Evolutionary conservation across 805 yeast genomes (phyloP).

Genomic region (Zygoascus biomembranicola): DNA sequence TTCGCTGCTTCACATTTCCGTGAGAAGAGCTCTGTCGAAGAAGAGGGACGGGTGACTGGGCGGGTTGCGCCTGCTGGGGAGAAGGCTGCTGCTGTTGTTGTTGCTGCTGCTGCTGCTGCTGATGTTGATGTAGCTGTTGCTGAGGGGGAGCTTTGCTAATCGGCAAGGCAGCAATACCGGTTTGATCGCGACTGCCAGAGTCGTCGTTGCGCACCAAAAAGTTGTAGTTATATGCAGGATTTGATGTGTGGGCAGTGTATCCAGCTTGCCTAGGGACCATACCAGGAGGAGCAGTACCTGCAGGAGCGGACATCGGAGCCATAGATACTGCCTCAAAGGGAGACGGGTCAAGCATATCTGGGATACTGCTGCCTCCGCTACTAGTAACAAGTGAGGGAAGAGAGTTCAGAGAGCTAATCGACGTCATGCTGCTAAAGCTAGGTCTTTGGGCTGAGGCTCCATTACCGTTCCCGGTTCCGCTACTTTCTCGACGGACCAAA

Average conservation of each 20-base stretch:
- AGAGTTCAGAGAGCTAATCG: background rate
- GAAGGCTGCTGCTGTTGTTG: slow-evolving; percentile 8
- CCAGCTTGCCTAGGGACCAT: background rate
- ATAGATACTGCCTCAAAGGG: slow-evolving; percentile 1
- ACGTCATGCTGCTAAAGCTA: background rate
- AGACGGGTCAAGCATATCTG: slow-evolving; percentile 8
- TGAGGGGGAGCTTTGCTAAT: background rate
- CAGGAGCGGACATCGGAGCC: background rate
- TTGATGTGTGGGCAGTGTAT: background rate
- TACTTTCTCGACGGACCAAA: slow-evolving; percentile 25
- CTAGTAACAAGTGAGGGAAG: background rate
- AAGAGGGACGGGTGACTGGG: background rate
- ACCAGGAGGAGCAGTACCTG: background rate
- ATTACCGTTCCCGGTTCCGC: slow-evolving; percentile 2
- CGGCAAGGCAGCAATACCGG: background rate
- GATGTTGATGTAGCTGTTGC: slow-evolving; percentile 9
- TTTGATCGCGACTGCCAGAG: background rate
- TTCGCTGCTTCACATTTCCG: slow-evolving; percentile 1
- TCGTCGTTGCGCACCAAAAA: background rate
- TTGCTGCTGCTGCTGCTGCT: slow-evolving; percentile 4
- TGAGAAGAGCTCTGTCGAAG: background rate
- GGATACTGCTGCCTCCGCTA: background rate
- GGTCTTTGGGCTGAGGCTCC: background rate
- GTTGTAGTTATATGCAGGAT: background rate
- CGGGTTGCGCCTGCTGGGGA: slow-evolving; percentile 9